Evolutionary conservation across 495 filamentous ascomycete species (phyloP), one percentile per base, ranked within the genome.

Genomic region (Penicillium paxilli): DNA sequence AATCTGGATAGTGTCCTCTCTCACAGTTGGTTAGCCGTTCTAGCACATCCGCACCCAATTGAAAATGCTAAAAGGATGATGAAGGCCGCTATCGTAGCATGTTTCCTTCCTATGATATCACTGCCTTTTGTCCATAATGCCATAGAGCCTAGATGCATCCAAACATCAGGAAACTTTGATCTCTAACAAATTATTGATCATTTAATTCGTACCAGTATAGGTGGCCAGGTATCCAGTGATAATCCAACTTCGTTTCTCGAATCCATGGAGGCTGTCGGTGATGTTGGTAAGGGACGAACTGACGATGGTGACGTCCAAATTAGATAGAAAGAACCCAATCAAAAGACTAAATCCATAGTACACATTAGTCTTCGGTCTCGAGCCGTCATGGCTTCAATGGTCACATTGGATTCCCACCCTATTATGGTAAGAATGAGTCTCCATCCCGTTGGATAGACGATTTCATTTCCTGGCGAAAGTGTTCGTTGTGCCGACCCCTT

Each of bases 221-320:
- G 75, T 82, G 37, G 85, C 57, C 12, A 85, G 62, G 55, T 86
- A 87, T 12, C 72, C 69, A 12, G 79, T 81, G 25, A 84, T 71
- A 12, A 87, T 69, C 83, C 82, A 86, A 16, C 77, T 76, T 4
- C 69, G 72, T 51, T 83, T 70, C 17, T 76, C 64, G 50, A 82
- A 82, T 32, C 82, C 73, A 6, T 76, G 55, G 19, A 87, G 60
- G 20, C 79, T 77, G 38, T 78, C 70, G 2, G 79, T 81, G 44
- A 87, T 85, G 10, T 76, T 76, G 14, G 86, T 76, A 5, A 87
- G 72, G 2, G 85, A 79, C 0, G 85, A 87, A 33, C 82, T 81
- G 12, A 87, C 80, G 44, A 87, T 86, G 0, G 83, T 82, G n/a
- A 79, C 78, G 50, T 87, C 84, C 10, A 87, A 59, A 46, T 79